Conservation (phyloP, 495 filamentous ascomycete species). For the Hyaloscypha bicolor region DNA sequence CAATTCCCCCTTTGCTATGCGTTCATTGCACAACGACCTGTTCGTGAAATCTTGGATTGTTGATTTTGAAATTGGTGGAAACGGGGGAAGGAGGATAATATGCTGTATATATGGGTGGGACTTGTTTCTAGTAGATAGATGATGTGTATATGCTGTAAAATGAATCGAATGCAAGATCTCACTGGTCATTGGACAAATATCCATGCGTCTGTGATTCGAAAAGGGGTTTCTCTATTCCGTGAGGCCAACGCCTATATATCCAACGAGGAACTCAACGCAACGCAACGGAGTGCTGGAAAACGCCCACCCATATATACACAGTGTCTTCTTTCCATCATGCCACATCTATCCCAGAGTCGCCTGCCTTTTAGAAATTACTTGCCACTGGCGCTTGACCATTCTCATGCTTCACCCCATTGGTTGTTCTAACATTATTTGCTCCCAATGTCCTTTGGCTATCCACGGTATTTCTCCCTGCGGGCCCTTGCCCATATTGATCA, state of each 20-base stretch:
- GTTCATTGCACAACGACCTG: neutral
- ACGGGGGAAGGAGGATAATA: neutral
- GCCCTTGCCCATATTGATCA: constrained; percentile 6
- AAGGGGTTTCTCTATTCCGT: too few species aligned
- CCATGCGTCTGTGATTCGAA: too few species aligned
- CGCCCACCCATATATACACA: neutral
- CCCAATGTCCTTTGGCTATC: constrained; percentile 24
- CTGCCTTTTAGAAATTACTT: constrained; percentile 23
- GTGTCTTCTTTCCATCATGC: neutral
- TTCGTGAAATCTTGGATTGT: neutral
- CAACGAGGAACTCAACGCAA: neutral
- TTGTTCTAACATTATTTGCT: constrained; percentile 11
- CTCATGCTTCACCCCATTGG: constrained; percentile 16
- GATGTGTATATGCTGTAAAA: neutral
- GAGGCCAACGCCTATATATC: too few species aligned
- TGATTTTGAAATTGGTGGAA: neutral
- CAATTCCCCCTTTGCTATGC: constrained; percentile 8
- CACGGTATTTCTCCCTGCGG: constrained; percentile 9
- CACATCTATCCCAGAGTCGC: neutral
- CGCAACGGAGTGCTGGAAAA: too few species aligned
- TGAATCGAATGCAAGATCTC: neutral
- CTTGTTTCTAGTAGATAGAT: neutral
- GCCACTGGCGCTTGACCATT: constrained; percentile 9
- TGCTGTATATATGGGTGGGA: neutral
- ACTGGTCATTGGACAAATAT: too few species aligned